Conservation (phyloP, 148 eudicot genomes). For the Nyssa sinensis region DNA sequence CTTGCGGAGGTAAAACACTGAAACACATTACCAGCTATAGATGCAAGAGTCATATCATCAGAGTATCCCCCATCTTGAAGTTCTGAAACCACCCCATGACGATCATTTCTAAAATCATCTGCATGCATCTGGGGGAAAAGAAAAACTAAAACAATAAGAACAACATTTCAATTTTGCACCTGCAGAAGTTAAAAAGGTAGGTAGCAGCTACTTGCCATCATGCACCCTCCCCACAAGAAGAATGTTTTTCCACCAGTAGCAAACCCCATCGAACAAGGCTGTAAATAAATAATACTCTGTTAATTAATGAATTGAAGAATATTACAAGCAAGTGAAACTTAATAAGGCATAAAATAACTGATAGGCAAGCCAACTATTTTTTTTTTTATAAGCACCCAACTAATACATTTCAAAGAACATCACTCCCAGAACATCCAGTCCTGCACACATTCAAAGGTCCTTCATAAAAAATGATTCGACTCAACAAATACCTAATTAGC, state of each 20-base stretch:
- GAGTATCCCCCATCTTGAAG: slow-evolving; percentile 98
- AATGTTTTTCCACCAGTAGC: slow-evolving; percentile 97
- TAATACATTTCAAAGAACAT: neutral
- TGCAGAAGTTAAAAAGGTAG: slow-evolving; percentile 18
- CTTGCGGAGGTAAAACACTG: slow-evolving; percentile 1
- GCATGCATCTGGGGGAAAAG: slow-evolving; percentile 84
- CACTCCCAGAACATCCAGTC: neutral
- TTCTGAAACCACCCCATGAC: slow-evolving; percentile 76
- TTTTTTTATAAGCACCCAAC: no score
- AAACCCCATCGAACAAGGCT: slow-evolving; percentile 99
- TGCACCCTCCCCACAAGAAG: slow-evolving; percentile 99
- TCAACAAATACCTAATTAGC: neutral
- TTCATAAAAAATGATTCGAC: neutral
- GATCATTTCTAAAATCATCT: slow-evolving; percentile 86
- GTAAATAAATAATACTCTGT: slow-evolving; percentile 16
- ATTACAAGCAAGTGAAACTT: neutral
- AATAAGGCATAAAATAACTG: neutral
- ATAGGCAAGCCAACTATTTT: neutral
- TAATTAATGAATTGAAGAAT: neutral
- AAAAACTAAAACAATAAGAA: neutral
- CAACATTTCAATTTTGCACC: neutral
- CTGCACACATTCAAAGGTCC: neutral
- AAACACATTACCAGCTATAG: slow-evolving; percentile 72
- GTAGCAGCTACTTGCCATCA: slow-evolving; percentile 73
- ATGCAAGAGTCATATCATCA: slow-evolving; percentile 99